phyloP scores from a whole-genome alignment of 306 rosid genomes.

The Cicer judaicum region DNA sequence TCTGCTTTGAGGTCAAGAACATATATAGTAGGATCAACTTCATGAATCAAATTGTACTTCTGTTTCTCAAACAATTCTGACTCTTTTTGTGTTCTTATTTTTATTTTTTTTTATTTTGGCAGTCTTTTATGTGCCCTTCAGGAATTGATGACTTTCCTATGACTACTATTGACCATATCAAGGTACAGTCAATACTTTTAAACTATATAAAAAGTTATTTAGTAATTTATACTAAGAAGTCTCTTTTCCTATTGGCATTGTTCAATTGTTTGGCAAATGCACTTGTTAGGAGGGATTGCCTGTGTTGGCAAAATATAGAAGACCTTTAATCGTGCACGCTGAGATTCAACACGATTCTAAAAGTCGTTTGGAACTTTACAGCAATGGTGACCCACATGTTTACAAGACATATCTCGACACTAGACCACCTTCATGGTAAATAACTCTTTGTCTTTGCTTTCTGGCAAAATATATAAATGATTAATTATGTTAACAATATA shows the following conservation, averaged over 20 bases:
- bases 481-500: slow-evolving; percentile 1
- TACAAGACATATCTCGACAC: slow-evolving; percentile 80
- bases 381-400: slow-evolving; percentile 53
- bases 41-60: not conserved
- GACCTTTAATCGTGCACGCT: slow-evolving; percentile 87
- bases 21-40: slow-evolving; percentile 12
- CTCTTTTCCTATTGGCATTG: slow-evolving; percentile 39
- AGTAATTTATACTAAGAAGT: slow-evolving; percentile 21
- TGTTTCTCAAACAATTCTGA: not conserved
- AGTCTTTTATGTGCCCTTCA: slow-evolving; percentile 98
- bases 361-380: slow-evolving; percentile 50
- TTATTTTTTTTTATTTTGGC: slow-evolving; percentile 45
- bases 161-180: slow-evolving; percentile 81
- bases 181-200: slow-evolving; percentile 56
- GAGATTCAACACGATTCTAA: slow-evolving; percentile 68
- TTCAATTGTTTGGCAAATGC: slow-evolving; percentile 41
- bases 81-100: not conserved
- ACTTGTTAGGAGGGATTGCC: slow-evolving; percentile 78
- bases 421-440: slow-evolving; percentile 90
- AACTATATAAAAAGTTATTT: slow-evolving; percentile 7
- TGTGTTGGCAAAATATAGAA: slow-evolving; percentile 79
- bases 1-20: slow-evolving; percentile 19
- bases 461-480: slow-evolving; percentile 13
- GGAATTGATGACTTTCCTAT: slow-evolving; percentile 94
- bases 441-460: slow-evolving; percentile 35